Evolutionary conservation across 768 basidiomycete species (phyloP), one percentile per base, ranked within the genome.

Genomic region (Leccinum sublutescens): DNA sequence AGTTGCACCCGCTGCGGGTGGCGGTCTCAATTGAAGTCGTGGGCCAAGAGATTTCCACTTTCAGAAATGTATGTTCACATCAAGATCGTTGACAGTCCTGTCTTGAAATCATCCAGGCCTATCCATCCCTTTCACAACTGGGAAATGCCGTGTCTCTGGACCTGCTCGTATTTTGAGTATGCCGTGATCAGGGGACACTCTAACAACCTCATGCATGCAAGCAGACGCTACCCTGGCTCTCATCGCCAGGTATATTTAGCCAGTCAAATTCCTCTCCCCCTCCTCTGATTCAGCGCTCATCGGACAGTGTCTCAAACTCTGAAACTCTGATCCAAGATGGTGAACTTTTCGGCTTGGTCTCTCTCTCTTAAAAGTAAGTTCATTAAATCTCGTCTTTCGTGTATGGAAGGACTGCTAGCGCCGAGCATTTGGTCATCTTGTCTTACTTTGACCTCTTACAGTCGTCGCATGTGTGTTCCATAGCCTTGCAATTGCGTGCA

Each of bases 401-500:
- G 17, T 21, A 50, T 25, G 33, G 25, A 47, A 36, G 33, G 38
- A 11, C 25, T 38, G 5, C 14, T 23, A 6, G 25, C 25, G 7
- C 21, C 7, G n/a, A n/a, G 4, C 9, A 19, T 43, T 21, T 9
- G 34, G 7, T 11, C 9, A 21, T 52, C 12, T 21, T 25, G 5
- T 23, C 34, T 29, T 12, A 48, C 12, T 50, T 33, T 43, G n/a
- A 21, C 14, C 29, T 38, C 40, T 29, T 34, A 43, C 27, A 74
- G 68, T 66, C 25, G 50, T 64, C 45, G 62, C 58, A 9, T 49
- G 43, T 21, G 27, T 45, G 6, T 64, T 61, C 15, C 71, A 72
- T 3, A n/a, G 59, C 2, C 50, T 63, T 2, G 71, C 71, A 21
- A 67, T 74, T 17, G 33, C 56, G 15, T 57, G 62, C 52, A 74